Conservation (phyloP, 352 stramenopile genomes). For the Phytophthora parvispora region DNA sequence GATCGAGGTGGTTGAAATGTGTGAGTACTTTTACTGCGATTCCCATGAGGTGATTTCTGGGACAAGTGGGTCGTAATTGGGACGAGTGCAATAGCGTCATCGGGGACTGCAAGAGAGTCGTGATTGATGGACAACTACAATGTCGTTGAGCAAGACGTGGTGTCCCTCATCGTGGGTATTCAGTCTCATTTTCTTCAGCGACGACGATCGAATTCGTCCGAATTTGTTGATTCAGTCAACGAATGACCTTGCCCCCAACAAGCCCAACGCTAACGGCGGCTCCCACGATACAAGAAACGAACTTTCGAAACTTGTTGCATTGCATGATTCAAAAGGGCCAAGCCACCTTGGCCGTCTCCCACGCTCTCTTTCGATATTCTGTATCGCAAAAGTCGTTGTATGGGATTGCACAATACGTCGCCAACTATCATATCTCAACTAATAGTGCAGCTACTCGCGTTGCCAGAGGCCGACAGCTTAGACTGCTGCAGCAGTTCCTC, state of each 20-base stretch:
- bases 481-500: conserved; percentile 80
- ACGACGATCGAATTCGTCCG: no score
- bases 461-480: conserved; percentile 53
- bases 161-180: neutral
- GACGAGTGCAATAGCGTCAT: neutral
- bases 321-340: no score
- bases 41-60: neutral
- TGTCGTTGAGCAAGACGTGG: neutral
- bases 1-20: no score
- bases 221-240: no score
- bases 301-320: neutral
- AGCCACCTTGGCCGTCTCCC: no score
- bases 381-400: neutral
- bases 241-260: no score
- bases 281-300: neutral
- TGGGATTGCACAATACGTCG: neutral
- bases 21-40: neutral
- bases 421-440: conserved; percentile 51
- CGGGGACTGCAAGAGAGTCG: neutral
- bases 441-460: conserved; percentile 63
- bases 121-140: neutral
- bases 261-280: no score
- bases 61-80: neutral
- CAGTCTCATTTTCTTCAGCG: no score
- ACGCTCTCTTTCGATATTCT: neutral